Conservation (phyloP, 176 grass and related monocot species). For the Oryza glaberrima region DNA sequence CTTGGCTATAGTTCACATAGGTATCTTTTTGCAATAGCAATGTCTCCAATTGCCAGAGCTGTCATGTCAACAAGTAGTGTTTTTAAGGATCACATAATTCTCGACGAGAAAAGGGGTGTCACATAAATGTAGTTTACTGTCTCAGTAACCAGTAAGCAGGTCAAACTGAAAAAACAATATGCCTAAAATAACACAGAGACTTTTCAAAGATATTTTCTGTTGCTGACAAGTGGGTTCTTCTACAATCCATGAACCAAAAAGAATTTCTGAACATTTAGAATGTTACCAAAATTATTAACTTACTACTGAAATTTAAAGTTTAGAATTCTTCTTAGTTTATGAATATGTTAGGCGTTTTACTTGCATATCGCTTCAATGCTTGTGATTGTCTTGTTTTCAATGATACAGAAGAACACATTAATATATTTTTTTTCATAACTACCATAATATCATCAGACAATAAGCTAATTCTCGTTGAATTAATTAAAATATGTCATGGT, state of each 20-base stretch:
- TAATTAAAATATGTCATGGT: constrained; percentile 7
- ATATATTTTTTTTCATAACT: neutral
- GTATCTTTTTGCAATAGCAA: constrained; percentile 91
- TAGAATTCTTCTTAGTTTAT: constrained; percentile 6
- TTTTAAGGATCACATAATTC: constrained; percentile 5
- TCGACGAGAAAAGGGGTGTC: neutral
- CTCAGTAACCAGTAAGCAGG: neutral
- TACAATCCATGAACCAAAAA: constrained; percentile 8
- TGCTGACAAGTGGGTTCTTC: neutral
- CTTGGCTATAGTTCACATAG: constrained; percentile 90
- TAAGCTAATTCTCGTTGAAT: neutral
- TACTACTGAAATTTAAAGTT: neutral
- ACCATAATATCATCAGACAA: neutral
- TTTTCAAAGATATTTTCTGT: neutral
- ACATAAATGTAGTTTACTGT: neutral
- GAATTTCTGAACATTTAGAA: neutral
- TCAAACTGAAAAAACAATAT: constrained; percentile 14
- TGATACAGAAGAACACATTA: neutral
- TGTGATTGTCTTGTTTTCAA: neutral
- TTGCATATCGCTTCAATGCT: constrained; percentile 11
- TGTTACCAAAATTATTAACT: neutral
- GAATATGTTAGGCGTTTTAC: neutral
- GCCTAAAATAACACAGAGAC: neutral
- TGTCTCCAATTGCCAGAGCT: constrained; percentile 96
- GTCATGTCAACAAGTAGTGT: constrained; percentile 35